Percentiles rank a stretch among this genome's conserved stretches.
Conservation (phyloP, 257 asterid genomes). For the Coffea canephora region DNA sequence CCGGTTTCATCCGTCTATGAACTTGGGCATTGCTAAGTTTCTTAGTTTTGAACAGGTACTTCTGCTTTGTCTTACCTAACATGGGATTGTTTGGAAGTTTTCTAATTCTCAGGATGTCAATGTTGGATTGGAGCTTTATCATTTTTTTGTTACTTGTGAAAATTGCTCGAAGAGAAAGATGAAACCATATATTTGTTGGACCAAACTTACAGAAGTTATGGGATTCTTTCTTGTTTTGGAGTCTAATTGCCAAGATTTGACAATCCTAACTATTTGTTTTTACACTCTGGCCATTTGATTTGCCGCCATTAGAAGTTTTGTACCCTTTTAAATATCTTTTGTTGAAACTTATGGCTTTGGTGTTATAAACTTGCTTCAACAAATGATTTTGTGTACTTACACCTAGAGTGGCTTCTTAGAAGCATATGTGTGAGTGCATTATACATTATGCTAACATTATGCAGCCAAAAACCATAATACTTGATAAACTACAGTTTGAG, state of each 20-base stretch:
- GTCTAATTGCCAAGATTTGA: not conserved
- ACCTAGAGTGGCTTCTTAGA: not conserved
- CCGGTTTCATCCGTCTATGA: constrained; percentile 91
- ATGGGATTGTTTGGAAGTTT: constrained; percentile 1
- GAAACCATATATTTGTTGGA: not conserved
- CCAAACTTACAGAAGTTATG: not conserved
- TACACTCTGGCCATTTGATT: not conserved
- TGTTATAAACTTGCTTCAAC: not conserved
- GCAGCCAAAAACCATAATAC: not conserved
- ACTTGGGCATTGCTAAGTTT: constrained; percentile 89
- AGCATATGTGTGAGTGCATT: not conserved
- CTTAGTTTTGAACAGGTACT: constrained; percentile 94
- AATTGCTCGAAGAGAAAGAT: not conserved
- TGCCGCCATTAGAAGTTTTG: not conserved
- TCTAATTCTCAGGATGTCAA: not conserved
- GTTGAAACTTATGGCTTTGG: not conserved
- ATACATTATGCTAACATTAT: not conserved
- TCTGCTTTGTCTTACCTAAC: not conserved
- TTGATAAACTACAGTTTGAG: constrained; percentile 1
- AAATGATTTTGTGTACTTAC: not conserved
- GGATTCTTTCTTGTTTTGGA: not conserved
- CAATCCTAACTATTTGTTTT: not conserved
- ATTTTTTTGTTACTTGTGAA: not conserved
- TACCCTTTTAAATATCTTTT: not conserved
- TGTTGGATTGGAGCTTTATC: not conserved